Evolutionary conservation across 345 rosid species (phyloP), one percentile per base, ranked within the genome.

Genomic region (Heritiera littoralis): DNA sequence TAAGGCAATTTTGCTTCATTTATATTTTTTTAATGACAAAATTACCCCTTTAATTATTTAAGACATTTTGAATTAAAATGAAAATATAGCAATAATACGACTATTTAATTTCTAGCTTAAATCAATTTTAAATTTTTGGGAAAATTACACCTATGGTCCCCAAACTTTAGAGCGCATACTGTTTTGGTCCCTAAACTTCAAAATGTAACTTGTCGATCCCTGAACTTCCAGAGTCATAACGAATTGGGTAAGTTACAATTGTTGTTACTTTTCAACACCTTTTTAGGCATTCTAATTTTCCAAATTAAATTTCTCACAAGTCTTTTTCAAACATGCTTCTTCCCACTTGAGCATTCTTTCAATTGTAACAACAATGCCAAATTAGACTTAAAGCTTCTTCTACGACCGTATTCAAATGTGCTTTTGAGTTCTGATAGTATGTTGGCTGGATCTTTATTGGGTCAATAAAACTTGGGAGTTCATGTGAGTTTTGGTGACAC

Each of bases 401-500:
- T 6, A 12, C 13, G 18, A 20, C 9, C 6, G 1, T 45, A 20
- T 58, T 51, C 38, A 46, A 72, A 46, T 48, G 51, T 41, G 23
- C 61, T 20, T 32, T 52, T 17, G 32, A 52, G 54, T 13, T 49
- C 15, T 65, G 38, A 65, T 43, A 38, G 11, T 35, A 58, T 75
- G 54, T 20, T 76, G 17, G 43, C 18, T 30, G 17, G 8, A 64
- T 51, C 65, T 58, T 52, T 30, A 0, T 71, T 71, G 41, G 38
- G 20, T 49, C n/a, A 1, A 7, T 3, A 4, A 30, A 49, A 69
- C 17, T 69, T 52, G 3, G 14, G 64, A 6, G 28, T 51, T 72
- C 43, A 32, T 30, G 59, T 20, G 2, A 17, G 32, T 54, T 72
- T 32, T 72, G 55, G 64, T 73, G 77, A 56, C 77, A 18, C 46